Percentiles rank a stretch among this genome's conserved stretches.
phyloP scores from a whole-genome alignment of 1,284 basidiomycete species.

The Singerocomus inundabilis region DNA sequence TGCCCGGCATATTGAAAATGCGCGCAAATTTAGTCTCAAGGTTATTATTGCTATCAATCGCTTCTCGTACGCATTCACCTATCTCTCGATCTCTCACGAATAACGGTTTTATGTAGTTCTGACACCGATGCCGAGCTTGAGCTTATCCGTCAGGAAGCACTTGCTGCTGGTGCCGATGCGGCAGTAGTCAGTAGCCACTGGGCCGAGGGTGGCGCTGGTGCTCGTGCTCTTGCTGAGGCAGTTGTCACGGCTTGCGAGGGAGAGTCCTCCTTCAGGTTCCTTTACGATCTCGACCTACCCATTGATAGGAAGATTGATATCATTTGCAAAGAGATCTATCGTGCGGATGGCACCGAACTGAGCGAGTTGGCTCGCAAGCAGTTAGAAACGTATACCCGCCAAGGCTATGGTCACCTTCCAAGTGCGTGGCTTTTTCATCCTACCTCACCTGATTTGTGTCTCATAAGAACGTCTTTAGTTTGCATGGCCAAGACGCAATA shows the following conservation, averaged over 20 bases:
- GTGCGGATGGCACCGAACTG: constrained; percentile 85
- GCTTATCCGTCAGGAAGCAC: constrained; percentile 78
- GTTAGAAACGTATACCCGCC: constrained; percentile 88
- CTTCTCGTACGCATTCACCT: constrained; percentile 69
- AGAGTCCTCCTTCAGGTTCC: constrained; percentile 83
- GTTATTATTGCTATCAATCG: constrained; percentile 96
- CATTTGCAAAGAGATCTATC: constrained; percentile 89
- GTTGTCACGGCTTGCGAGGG: constrained; percentile 84
- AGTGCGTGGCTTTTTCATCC: constrained; percentile 51
- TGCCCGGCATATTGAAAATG: constrained; percentile 92
- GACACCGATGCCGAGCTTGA: constrained; percentile 91
- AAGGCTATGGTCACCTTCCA: constrained; percentile 80
- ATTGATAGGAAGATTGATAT: constrained; percentile 87
- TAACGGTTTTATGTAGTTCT: constrained; percentile 48
- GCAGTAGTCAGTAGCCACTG: constrained; percentile 97
- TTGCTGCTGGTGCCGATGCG: constrained; percentile 89
- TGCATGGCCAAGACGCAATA: constrained; percentile 99
- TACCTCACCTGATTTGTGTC: constrained; percentile 4
- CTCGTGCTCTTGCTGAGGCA: constrained; percentile 83
- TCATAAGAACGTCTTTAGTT: constrained; percentile 43
- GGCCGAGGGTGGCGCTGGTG: constrained; percentile 91
- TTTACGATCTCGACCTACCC: constrained; percentile 83
- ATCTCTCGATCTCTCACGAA: constrained; percentile 1
- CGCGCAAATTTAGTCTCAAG: constrained; percentile 95
- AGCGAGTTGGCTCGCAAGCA: constrained; percentile 83